A percentile compares a stretch with the other conserved stretches of the same genome.
phyloP scores from a whole-genome alignment of 1,284 basidiomycete species.

The Ustilago hordei region DNA sequence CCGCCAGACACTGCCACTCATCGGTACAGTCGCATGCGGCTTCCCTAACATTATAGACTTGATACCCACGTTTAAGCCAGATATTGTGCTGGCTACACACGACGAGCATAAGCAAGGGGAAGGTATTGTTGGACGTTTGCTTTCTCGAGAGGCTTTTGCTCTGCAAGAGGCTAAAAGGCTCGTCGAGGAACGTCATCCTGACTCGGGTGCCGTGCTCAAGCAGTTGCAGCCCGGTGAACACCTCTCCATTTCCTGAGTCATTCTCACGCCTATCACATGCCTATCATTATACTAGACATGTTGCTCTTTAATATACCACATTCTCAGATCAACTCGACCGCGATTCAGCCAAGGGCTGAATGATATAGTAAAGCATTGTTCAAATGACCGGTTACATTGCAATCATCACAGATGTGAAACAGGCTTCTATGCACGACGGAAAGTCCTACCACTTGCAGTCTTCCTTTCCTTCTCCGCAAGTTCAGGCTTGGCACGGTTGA shows the following conservation, averaged over 20 bases:
- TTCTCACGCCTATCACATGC: background rate
- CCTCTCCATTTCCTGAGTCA: slow-evolving; percentile 9
- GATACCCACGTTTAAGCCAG: slow-evolving; percentile 21
- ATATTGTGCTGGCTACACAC: slow-evolving; percentile 35
- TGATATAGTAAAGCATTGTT: background rate
- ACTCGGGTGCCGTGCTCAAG: background rate
- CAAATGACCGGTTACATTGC: background rate
- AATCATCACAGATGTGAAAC: background rate
- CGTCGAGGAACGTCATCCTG: background rate
- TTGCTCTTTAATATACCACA: background rate
- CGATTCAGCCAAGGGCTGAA: too few species aligned
- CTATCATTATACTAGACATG: background rate
- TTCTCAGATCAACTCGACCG: background rate
- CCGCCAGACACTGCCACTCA: slow-evolving; percentile 37
- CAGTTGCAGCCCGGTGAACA: slow-evolving; percentile 23
- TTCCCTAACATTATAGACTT: slow-evolving; percentile 38
- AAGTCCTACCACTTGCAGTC: slow-evolving; percentile 77
- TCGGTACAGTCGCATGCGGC: slow-evolving; percentile 37
- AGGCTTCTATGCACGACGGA: slow-evolving; percentile 52
- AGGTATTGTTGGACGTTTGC: slow-evolving; percentile 33
- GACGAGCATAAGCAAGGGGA: slow-evolving; percentile 42
- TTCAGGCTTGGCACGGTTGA: slow-evolving; percentile 98
- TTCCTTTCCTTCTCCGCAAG: slow-evolving; percentile 84
- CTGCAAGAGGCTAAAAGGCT: slow-evolving; percentile 10
- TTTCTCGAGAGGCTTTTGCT: slow-evolving; percentile 13